phyloP scores from a whole-genome alignment of 441 rosid genomes.

The Daphne laureola region DNA sequence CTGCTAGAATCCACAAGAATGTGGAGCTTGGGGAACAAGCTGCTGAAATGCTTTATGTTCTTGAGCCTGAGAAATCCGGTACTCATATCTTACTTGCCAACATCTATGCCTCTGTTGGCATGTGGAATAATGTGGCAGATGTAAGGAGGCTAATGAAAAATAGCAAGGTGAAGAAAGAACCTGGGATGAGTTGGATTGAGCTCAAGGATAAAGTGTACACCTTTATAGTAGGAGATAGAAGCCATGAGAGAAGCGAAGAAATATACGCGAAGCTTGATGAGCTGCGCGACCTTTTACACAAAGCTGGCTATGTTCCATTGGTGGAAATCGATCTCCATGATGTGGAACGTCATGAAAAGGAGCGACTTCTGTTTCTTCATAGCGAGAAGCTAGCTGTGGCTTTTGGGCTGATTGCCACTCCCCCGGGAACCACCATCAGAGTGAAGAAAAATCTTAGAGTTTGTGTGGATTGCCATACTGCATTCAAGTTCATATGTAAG shows the following conservation, averaged over 20 bases:
- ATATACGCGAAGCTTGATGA: slow-evolving; percentile 63
- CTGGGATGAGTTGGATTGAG: slow-evolving; percentile 70
- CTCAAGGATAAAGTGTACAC: slow-evolving; percentile 49
- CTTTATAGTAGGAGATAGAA: slow-evolving; percentile 63
- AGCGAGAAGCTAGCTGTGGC: slow-evolving; percentile 80
- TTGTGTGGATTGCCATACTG: slow-evolving; percentile 58
- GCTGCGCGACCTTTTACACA: slow-evolving; percentile 31
- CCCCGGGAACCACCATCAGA: slow-evolving; percentile 49
- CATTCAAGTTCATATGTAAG: slow-evolving; percentile 41
- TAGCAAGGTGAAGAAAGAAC: slow-evolving; percentile 54
- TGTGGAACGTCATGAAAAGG: slow-evolving; percentile 51
- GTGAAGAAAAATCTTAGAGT: slow-evolving; percentile 67
- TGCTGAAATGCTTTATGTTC: slow-evolving; percentile 47
- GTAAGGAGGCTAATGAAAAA: slow-evolving; percentile 52
- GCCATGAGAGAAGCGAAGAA: slow-evolving; percentile 41
- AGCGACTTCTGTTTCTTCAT: slow-evolving; percentile 46
- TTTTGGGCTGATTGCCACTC: slow-evolving; percentile 59
- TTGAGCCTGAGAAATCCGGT: slow-evolving; percentile 64
- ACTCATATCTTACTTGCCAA: slow-evolving; percentile 59
- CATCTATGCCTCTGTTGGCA: slow-evolving; percentile 51
- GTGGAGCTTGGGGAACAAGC: slow-evolving; percentile 45
- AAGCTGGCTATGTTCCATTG: slow-evolving; percentile 62
- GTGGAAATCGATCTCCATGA: slow-evolving; percentile 61
- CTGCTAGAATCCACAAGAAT: slow-evolving; percentile 63
- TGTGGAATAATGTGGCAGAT: slow-evolving; percentile 51